phyloP scores from a whole-genome alignment of 768 basidiomycete genomes.

The Auricularia sp. region DNA sequence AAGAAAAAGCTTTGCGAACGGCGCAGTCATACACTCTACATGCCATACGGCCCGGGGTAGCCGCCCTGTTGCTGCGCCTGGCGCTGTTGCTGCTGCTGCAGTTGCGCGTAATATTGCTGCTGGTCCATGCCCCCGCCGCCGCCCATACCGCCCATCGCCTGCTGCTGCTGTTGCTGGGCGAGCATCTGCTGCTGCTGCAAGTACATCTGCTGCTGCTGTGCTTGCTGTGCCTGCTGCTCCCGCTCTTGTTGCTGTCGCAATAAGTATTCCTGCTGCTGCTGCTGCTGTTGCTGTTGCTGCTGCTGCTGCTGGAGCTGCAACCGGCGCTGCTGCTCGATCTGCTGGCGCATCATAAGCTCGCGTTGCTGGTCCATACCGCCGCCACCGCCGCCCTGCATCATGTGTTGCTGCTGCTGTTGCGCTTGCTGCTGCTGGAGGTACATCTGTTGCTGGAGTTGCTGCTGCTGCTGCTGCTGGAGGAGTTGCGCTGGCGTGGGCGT shows the following conservation, averaged over 20 bases:
- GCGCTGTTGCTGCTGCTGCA: neutral
- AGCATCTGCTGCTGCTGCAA: neutral
- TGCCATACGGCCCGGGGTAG: neutral
- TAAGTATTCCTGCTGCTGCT: neutral
- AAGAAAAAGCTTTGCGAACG: neutral
- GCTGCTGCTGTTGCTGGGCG: neutral
- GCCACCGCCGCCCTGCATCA: neutral
- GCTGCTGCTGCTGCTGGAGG: neutral
- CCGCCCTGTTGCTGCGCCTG: neutral
- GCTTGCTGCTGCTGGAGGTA: neutral
- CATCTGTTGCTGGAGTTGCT: neutral
- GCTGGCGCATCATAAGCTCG: neutral
- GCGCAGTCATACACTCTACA: neutral
- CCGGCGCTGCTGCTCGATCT: neutral
- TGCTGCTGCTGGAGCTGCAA: neutral
- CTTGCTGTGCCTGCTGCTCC: neutral
- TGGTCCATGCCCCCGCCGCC: neutral
- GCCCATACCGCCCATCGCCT: neutral
- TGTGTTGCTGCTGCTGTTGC: neutral
- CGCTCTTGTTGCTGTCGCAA: neutral
- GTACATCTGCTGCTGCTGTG: neutral
- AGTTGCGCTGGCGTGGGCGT: neutral
- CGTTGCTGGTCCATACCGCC: neutral
- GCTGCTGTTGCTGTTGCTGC: neutral
- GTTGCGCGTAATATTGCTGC: neutral